Base-by-base conservation (phyloP, 2,329 filamentous ascomycete species). In the Dactylellina cionopaga region DNA sequence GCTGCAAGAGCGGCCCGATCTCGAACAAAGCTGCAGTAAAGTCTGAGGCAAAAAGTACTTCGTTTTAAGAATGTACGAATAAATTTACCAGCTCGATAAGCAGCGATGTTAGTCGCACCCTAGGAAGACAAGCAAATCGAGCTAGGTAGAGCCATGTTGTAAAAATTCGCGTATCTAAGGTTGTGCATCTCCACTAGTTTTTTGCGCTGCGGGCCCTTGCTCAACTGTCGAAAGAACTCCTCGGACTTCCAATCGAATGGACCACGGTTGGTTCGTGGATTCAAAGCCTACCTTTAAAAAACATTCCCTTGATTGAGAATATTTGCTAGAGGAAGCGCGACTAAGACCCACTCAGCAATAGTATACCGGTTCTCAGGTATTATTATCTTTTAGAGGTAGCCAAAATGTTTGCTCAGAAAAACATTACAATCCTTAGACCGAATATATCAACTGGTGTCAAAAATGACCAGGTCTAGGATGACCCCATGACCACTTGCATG, bases 401-500 rank as follows among this genome's bases (percentile, higher is more conserved):
- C 43, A 27, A 17, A n/a, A 6, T 43, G 39, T 51, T 51, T 51
- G 46, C 46, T 15, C 25, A 15, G 19, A 46, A 60, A 27, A 29
- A 5, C 7, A 60, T 24, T 60, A n/a, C n/a, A 24, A 60, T 64
- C 59, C 59, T 54, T 44, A 54, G 46, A 64, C 59, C 46, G 59
- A 46, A 27, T 24, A 17, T 54, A 13, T 51, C 29, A 52, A 41
- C 51, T 27, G 9, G 46, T 33, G 22, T 25, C 13, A 64, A 31
- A 51, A 52, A 55, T 35, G 60, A 65, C 47, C 35, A 54, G 59
- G 58, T 51, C 58, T 51, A 55, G 59, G 59, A 44, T 60, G 59
- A 60, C 68, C 68, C 68, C 68, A 72, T 72, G 68, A 72, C 68
- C 68, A 60, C 54, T 19, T 72, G 68, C 68, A 72, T 71, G 68